Evolutionary conservation across 176 grass and related monocot genomes (phyloP), one percentile per base, ranked within the genome.

Genomic region (Secale cereale): DNA sequence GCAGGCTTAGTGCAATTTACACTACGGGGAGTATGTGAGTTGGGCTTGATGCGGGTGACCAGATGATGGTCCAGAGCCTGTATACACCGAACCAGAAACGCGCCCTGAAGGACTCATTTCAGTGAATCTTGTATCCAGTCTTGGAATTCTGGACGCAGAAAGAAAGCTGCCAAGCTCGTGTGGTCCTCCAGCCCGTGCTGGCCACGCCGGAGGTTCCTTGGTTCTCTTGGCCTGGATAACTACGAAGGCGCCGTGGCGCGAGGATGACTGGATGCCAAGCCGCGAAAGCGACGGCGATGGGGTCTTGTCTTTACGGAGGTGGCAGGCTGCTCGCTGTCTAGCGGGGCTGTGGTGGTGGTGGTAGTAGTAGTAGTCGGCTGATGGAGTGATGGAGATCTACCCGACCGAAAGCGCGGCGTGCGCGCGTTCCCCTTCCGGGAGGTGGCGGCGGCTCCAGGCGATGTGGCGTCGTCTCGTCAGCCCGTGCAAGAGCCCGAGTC

Each of bases 201-300:
- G 33, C 84, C 67, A 87, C 80, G 88, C 79, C 88, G 48, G 40
- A 74, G 79, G 60, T 6, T 10, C 79, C 57, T 75, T 45, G 3
- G 52, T 67, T 65, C 3, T 19, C 19, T 48, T 23, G 19, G 61
- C 25, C 50, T 62, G 85, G 89, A 90, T 90, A 90, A 83, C 59
- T 72, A 83, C 60, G 75, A 83, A 78, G 84, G 79, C 78, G 79
- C 73, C 77, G 78, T 82, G 83, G 73, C 82, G 27, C 56, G 6
- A 59, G 37, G 40, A 57, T 67, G 78, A 35, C 27, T 32, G 69
- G 70, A 30, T 40, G 70, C 22, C 10, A 39, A 66, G 61, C 61
- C 20, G 33, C 20, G 84, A 83, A 6, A 39, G 75, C 26, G 88
- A 83, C 33, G 73, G 48, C 16, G 16, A 52, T 26, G 79, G 23